Evolutionary conservation across 495 filamentous ascomycete species (phyloP), one percentile per base, ranked within the genome.

Genomic region (Talaromyces liani): DNA sequence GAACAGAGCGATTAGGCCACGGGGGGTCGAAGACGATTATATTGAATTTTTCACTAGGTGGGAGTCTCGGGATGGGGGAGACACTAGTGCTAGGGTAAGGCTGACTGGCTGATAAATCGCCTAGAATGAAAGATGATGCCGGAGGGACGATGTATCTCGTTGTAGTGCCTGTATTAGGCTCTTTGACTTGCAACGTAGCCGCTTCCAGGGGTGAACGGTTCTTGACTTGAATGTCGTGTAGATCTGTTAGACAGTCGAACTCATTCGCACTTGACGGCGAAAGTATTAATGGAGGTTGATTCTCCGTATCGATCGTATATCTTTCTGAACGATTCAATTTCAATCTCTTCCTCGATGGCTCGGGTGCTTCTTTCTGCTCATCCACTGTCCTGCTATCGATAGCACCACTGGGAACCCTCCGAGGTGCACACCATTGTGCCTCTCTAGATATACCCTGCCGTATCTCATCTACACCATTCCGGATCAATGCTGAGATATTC

Each of bases 1-100:
- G 82, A 9, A 88, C 94, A 24, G 92, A 96, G n/a, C 84, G 82
- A 69, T 96, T 97, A 2, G 91, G 88, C 93, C 93, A 98, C 3
- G 94, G 94, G 20, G 94, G 94, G 71, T 98, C 94, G 7, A 98
- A 81, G 25, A 97, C 73, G 55, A 97, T 83, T 41, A 97, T 77
- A 70, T 93, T 81, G 75, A 97, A 96, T 60, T 77, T 74, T 4
- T 74, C 70, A 18, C 63, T 34, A 12, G 4, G 18, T 6, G 68
- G 58, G 1, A 79, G 57, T 7, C 69, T 66, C 0, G 75, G 70
- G 16, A 80, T 77, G 6, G 67, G 67, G 59, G 6, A 67, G 56
- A 53, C 59, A 64, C 39, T 66, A 67, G 39, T 51, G 57, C 33
- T 61, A 69, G 53, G 12, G 47, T 63, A 73, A 70, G 24, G 16